A percentile compares a stretch with the other conserved stretches of the same genome.
These are phyloP conservation scores for Lipomyces anomalus DNA, from an alignment of 805 yeast species.

Conservation along the genomic window DNA sequence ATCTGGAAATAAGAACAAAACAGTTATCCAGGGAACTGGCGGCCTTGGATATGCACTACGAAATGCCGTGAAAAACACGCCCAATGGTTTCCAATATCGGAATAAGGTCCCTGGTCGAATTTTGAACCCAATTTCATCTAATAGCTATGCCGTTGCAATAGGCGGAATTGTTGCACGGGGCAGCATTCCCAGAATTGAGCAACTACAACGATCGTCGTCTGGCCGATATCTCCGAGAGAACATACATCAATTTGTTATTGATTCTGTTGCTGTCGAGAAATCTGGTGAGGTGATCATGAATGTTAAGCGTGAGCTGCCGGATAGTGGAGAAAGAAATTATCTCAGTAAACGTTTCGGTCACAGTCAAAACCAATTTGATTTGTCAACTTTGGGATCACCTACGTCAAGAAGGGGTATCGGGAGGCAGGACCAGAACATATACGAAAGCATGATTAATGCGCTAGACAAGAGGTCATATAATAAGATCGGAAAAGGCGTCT, in stretches of 20 bases:
- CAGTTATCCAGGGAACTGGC: slow-evolving; percentile 2
- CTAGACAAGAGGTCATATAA: no score
- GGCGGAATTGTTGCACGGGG: slow-evolving; percentile 8
- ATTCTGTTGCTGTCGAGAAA: background rate
- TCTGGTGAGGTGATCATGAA: background rate
- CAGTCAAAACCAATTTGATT: background rate
- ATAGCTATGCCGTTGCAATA: slow-evolving; percentile 2
- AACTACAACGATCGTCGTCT: background rate
- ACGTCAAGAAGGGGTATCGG: background rate
- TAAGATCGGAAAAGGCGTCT: background rate
- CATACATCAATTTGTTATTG: background rate
- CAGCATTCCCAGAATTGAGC: slow-evolving; percentile 1
- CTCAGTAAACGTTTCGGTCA: background rate
- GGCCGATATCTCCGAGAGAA: background rate
- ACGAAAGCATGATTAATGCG: background rate
- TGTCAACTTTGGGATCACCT: background rate
- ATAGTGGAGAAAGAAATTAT: background rate
- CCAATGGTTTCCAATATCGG: slow-evolving; percentile 5
- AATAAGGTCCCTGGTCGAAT: slow-evolving; percentile 14
- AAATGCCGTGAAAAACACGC: slow-evolving; percentile 16
- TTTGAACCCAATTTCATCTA: slow-evolving; percentile 8
- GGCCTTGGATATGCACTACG: slow-evolving; percentile 13
- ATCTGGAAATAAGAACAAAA: background rate
- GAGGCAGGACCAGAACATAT: background rate
- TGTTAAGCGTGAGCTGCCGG: background rate